These are phyloP conservation scores for Trichoderma brevicompactum DNA, from an alignment of 2,329 filamentous ascomycete genomes.

Conservation along the genomic window DNA sequence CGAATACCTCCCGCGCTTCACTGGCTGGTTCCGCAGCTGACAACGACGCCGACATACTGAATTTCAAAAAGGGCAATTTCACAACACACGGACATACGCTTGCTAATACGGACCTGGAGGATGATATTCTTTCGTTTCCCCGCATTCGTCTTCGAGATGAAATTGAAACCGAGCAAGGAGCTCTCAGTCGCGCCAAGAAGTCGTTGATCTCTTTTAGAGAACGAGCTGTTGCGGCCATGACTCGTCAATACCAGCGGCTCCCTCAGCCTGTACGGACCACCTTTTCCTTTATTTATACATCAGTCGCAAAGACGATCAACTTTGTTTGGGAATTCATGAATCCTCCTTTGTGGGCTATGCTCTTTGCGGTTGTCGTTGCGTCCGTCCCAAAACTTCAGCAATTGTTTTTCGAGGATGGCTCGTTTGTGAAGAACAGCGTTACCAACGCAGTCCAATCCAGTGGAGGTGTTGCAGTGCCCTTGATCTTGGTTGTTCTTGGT, in stretches of 20 bases:
- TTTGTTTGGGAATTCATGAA: constrained; percentile 97
- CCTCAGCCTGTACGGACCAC: constrained; percentile 48
- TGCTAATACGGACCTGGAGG: constrained; percentile 40
- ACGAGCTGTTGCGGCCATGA: constrained; percentile 34
- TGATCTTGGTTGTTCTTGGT: constrained; percentile 93
- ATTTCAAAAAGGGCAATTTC: constrained; percentile 39
- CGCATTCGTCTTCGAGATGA: constrained; percentile 54
- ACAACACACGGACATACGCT: not conserved
- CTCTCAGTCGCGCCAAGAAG: constrained; percentile 43
- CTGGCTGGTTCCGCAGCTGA: constrained; percentile 53
- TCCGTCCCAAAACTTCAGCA: constrained; percentile 81
- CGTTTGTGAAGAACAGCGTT: constrained; percentile 90
- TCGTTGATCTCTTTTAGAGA: constrained; percentile 36
- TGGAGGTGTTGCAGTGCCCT: constrained; percentile 87
- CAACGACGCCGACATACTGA: constrained; percentile 43
- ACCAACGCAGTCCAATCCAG: constrained; percentile 85
- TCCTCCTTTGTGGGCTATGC: constrained; percentile 96
- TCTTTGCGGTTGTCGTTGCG: constrained; percentile 86
- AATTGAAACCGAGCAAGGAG: constrained; percentile 42
- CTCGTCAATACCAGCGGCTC: constrained; percentile 43
- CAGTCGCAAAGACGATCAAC: constrained; percentile 54
- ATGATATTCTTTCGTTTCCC: constrained; percentile 67
- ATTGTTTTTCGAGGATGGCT: constrained; percentile 85
- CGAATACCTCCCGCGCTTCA: constrained; percentile 54
- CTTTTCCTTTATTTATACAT: constrained; percentile 39